Base-by-base conservation (phyloP, 805 yeast genomes). In the Yarrowia bubula region DNA sequence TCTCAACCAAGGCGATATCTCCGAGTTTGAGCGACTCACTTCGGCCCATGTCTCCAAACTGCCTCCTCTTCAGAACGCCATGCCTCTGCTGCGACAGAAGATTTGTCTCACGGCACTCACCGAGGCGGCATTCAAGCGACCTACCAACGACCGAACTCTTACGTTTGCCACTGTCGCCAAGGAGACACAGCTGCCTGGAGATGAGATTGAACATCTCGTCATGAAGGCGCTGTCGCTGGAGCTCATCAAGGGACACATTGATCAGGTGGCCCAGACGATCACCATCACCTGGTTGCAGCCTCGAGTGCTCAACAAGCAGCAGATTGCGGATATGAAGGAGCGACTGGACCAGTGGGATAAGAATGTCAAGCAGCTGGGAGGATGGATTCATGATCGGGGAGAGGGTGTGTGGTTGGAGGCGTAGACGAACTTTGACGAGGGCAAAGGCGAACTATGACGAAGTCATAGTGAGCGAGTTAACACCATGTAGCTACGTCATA, bases 241-340 rank as follows among this genome's bases (percentile, higher is more conserved):
- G 15, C 81, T 95, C 69, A 82, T 95, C 72, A 85, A 86, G 75
- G 99, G 99, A n/a, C 81, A 84, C 61, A 93, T 95, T 70, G 96
- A 95, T 75, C 96, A 95, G 78, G 90, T 92, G 47, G 84, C 84
- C 58, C 84, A 87, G 75, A 79, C 87, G 13, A 89, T 95, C 65
- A 86, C 88, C 38, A 86, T 95, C 55, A 86, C 89, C 32, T 95
- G 99, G 99, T 87, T 93, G 68, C 98, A 95, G 80, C 98, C 99
- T 66, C 83, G 98, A 72, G 90, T 92, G 65, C 87, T 95, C 82
- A 90, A 90, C 72, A 81, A 80, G 68, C 84, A 84, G 48, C 99
- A 95, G 80, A 88, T 93, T 66, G 83, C 81, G 66, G 81, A 81
- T 48, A 90, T 95, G 89, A 85, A 86, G 69, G 80, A 81, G 62